Evolutionary conservation across 208 protist genomes (phyloP), one percentile per base, ranked within the genome.

Genomic region (Acanthamoeba comandoni): DNA sequence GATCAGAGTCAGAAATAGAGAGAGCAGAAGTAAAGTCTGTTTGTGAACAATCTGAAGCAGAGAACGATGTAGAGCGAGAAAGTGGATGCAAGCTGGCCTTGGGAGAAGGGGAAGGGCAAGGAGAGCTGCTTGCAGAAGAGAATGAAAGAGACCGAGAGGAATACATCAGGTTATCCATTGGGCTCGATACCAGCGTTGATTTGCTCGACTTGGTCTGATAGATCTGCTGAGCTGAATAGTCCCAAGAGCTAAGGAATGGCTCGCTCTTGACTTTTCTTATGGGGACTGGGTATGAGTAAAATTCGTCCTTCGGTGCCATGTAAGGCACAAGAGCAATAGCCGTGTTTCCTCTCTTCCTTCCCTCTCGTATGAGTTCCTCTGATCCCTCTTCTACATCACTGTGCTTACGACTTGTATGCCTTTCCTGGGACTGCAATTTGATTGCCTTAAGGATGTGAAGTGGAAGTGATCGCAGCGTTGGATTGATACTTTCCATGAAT

Each of bases 211-310:
- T 69, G 0, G 60, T 69, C 17, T 69, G 24, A 31, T 69, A 69
- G 60, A 69, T n/a, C 60, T 69, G 60, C 17, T 69, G 60, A 12
- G 31, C 60, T 12, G 60, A 69, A 31, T 69, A 69, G 60, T 69
- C 60, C 60, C 60, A 69, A 24, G 60, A 69, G 60, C 26, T 39
- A 31, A 69, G 60, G 60, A 69, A 69, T 12, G 11, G 60, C 17
- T 69, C 60, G 60, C 60, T 69, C 60, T 69, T 69, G 8, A 31
- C 31, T n/a, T 31, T 24, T 2, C 60, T 9, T 13, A 69, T 3
- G 11, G 24, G 60, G 12, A 24, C 60, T 11, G 26, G 19, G 17
- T 11, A 24, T 12, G 60, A 24, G 26, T 11, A 24, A 0, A 31
- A 69, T 31, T 69, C 31, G 60, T 9, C 31, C 12, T 69, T 31